Base-by-base conservation (phyloP, 257 asterid genomes). In the Nicotiana knightiana region DNA sequence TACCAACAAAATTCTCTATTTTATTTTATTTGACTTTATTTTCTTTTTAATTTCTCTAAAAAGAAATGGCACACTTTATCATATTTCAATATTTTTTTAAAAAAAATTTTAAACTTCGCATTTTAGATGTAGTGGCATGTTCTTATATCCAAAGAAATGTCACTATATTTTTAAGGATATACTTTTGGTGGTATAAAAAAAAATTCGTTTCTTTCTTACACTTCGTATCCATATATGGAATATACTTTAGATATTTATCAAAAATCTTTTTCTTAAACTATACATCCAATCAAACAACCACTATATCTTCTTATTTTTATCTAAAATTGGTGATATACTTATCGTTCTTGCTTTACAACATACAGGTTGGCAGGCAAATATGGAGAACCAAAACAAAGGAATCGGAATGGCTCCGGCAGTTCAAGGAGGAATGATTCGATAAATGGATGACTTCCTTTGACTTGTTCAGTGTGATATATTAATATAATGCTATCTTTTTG, bases 291-390 rank as follows among this genome's bases (percentile, higher is more conserved):
- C 8, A 17, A 35, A 18, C 0, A 39, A 43, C 48, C 7, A 37
- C 7, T 4, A 0, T 1, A 1, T 66, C 0, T 32, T 33, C 18
- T 32, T 67, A 1, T 32, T 30, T 2, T 37, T 37, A 4, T n/a
- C 58, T 68, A 39, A 70, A n/a, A 6, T n/a, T 18, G 53, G n/a
- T 43, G 58, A 70, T 33, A 70, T 70, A 11, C n/a, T 70, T 70
- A 11, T 39, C 1, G 5, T n/a, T 21, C n/a, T 70, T 21, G n/a
- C 21, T 70, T 70, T 10, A 70, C 58, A 39, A 64, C n/a, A 68
- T 68, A 51, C 46, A 85, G 85, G 87, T 21, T 85, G 88, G 85
- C 64, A 79, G 1, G 84, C 35, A 57, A 85, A 78, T 63, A 39
- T 78, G 84, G 84, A 85, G 43, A 85, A 10, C 53, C 79, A 78